A percentile compares a stretch with the other conserved stretches of the same genome.
These are phyloP conservation scores for Tulasnella sp. DNA, from an alignment of 768 basidiomycete genomes.

Conservation along the genomic window DNA sequence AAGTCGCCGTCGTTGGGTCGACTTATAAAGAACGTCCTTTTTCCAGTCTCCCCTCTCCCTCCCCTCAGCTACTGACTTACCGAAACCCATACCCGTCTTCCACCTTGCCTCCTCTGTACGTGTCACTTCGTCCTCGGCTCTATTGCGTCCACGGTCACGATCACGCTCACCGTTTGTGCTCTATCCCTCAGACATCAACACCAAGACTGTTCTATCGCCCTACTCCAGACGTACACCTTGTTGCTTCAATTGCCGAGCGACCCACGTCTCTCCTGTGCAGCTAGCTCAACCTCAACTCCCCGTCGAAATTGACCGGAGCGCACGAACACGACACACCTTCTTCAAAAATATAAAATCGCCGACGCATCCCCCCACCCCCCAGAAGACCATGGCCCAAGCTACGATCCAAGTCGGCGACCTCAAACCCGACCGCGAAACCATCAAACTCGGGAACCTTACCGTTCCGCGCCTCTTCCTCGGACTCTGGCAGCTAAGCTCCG, in stretches of 20 bases:
- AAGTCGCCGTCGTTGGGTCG: background rate
- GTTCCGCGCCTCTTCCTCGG: constrained; percentile 60
- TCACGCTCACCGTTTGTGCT: no score
- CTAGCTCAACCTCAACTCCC: background rate
- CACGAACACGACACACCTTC: background rate
- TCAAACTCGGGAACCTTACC: constrained; percentile 43
- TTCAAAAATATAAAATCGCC: background rate
- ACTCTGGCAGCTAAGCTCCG: constrained; percentile 78
- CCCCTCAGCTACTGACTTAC: background rate
- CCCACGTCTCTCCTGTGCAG: background rate
- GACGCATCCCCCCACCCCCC: background rate
- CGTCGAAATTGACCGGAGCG: background rate
- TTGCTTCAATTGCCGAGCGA: background rate
- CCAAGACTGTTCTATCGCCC: background rate
- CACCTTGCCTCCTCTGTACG: no score
- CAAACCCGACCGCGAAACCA: constrained; percentile 23
- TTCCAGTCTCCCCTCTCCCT: no score
- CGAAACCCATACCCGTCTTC: background rate
- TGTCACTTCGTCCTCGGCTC: background rate
- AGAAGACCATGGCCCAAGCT: background rate
- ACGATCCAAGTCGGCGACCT: background rate
- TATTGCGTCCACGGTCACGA: background rate
- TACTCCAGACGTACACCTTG: background rate
- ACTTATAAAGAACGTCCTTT: no score
- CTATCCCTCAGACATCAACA: background rate